Percentiles rank a stretch among this genome's conserved stretches.
These are phyloP conservation scores for Ettlia oleoabundans DNA, from an alignment of 139 green algal species.

Conservation along the genomic window DNA sequence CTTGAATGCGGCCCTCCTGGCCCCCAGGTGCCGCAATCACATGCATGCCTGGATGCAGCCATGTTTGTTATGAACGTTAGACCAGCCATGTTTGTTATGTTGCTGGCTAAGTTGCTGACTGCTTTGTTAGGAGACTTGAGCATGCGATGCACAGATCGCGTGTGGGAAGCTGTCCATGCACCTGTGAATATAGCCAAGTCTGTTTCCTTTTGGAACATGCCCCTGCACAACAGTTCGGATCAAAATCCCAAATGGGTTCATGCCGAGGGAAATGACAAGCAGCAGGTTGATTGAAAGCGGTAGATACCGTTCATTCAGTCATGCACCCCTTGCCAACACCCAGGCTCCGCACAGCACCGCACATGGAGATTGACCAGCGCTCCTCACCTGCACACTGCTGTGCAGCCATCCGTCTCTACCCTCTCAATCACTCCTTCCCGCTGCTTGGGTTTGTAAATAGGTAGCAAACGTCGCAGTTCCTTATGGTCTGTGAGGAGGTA, in stretches of 20 bases:
- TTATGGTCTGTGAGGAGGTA: constrained; percentile 4
- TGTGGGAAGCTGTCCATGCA: background rate
- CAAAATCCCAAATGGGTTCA: too few relatives aligned
- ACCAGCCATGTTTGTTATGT: background rate
- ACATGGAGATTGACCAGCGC: too few relatives aligned
- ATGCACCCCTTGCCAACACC: background rate
- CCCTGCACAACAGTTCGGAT: constrained; percentile 29
- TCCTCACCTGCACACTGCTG: constrained; percentile 73
- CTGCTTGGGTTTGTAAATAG: constrained; percentile 87
- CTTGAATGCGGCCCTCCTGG: constrained; percentile 71
- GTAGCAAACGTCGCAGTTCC: constrained; percentile 58
- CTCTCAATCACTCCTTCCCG: constrained; percentile 78
- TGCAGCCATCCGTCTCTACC: constrained; percentile 67
- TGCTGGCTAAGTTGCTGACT: too few relatives aligned
- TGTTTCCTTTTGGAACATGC: constrained; percentile 96
- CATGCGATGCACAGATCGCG: too few relatives aligned
- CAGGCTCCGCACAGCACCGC: too few relatives aligned
- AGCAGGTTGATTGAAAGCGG: background rate
- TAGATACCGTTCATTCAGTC: background rate
- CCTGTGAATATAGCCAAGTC: constrained; percentile 80
- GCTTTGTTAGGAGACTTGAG: too few relatives aligned
- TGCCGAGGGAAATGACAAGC: background rate
- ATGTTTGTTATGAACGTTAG: background rate
- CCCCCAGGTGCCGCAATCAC: constrained; percentile 57
- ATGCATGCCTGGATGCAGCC: constrained; percentile 55